Percentiles rank a stretch among this genome's conserved stretches.
phyloP scores from a whole-genome alignment of 768 basidiomycete species.

The Termitomyces sp. region DNA sequence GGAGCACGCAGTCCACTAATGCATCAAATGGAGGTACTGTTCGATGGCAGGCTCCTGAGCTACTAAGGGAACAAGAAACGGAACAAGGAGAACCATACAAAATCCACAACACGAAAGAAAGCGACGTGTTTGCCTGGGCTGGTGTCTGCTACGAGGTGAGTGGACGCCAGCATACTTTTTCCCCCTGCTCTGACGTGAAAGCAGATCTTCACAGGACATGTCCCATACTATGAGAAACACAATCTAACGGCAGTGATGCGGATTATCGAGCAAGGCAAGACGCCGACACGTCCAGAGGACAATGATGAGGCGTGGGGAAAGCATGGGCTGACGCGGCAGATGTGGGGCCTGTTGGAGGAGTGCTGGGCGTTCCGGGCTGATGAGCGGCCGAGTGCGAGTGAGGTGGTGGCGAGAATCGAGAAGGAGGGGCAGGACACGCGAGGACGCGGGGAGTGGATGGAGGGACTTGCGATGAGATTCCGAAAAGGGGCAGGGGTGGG shows the following conservation, averaged over 20 bases:
- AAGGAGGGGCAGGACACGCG: no score
- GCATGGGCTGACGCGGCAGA: background rate
- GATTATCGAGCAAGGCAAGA: background rate
- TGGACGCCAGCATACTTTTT: no score
- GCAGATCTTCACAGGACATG: background rate
- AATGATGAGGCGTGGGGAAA: background rate
- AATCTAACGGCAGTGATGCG: background rate
- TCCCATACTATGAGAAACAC: background rate
- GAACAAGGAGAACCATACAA: background rate
- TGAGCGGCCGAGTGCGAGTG: background rate
- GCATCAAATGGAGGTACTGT: background rate
- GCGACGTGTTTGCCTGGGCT: constrained; percentile 4
- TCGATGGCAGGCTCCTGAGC: constrained; percentile 2
- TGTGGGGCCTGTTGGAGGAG: background rate
- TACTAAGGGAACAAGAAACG: background rate
- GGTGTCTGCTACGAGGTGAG: constrained; percentile 1
- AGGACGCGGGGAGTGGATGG: no score
- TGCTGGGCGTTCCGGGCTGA: background rate
- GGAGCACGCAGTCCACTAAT: background rate
- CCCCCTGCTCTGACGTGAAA: background rate
- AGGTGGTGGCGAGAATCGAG: background rate
- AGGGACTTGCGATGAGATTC: no score
- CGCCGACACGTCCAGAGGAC: background rate
- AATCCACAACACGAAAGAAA: background rate
- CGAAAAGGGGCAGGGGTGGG: no score